These are phyloP conservation scores for Dichomitus squalens DNA, from an alignment of 1,284 basidiomycete genomes.

Conservation along the genomic window DNA sequence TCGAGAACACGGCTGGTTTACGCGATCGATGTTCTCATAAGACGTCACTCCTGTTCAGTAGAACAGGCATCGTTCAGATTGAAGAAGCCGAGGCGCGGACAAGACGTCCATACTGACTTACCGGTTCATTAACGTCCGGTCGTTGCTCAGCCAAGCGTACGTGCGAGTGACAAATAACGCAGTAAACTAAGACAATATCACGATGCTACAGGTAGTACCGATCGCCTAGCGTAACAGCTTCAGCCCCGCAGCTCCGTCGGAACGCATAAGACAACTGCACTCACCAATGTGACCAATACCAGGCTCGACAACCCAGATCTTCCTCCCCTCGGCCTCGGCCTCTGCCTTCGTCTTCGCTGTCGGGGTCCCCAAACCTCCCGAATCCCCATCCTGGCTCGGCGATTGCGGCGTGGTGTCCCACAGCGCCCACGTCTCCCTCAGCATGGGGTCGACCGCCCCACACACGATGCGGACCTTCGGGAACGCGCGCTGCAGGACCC, in stretches of 20 bases:
- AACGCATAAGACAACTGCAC: conserved; percentile 21
- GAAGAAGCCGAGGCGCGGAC: no score
- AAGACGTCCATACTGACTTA: no score
- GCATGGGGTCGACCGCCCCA: conserved; percentile 76
- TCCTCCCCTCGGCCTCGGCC: conserved; percentile 45
- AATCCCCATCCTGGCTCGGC: conserved; percentile 41
- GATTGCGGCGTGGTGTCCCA: conserved; percentile 34
- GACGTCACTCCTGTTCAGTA: no score
- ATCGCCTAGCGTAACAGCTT: conserved; percentile 45
- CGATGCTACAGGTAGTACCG: conserved; percentile 44
- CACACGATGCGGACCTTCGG: conserved; percentile 82
- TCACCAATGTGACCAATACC: conserved; percentile 83
- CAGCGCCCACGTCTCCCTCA: conserved; percentile 73
- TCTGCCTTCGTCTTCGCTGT: conserved; percentile 29
- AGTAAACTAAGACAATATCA: not conserved
- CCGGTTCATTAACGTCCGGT: no score
- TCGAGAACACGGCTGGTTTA: no score
- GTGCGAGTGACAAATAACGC: not conserved
- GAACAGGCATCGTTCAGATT: no score
- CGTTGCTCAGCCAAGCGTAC: not conserved
- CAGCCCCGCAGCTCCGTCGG: conserved; percentile 40
- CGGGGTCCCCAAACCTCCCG: conserved; percentile 16
- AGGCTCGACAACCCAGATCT: conserved; percentile 77
- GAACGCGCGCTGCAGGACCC: conserved; percentile 81
- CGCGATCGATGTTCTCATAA: no score